Evolutionary conservation across 345 rosid species (phyloP).

Genomic region (Salix udensis): DNA sequence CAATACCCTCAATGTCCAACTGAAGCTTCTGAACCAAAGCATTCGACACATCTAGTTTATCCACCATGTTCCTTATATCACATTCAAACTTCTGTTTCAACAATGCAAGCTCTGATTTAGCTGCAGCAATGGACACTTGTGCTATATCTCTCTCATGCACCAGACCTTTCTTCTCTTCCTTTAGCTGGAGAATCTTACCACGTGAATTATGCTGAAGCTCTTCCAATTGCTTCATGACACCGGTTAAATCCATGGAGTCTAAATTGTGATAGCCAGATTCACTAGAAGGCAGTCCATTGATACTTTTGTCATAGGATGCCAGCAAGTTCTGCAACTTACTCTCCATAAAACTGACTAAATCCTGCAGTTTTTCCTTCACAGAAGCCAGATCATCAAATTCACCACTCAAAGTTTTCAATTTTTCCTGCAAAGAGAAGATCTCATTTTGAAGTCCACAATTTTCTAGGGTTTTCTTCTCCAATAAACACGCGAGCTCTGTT

Average conservation of each 20-base stretch:
- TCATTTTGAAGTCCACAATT: constrained; percentile 45
- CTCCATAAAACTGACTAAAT: constrained; percentile 33
- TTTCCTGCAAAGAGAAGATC: constrained; percentile 47
- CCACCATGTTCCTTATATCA: constrained; percentile 38
- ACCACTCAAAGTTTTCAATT: constrained; percentile 40
- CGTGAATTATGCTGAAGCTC: constrained; percentile 47
- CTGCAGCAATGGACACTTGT: constrained; percentile 35
- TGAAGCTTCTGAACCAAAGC: constrained; percentile 56
- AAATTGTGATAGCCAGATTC: constrained; percentile 32
- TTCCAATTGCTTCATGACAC: constrained; percentile 40
- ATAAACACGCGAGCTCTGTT: constrained; percentile 49
- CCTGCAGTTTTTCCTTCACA: constrained; percentile 49
- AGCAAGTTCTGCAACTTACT: constrained; percentile 42
- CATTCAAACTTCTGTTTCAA: constrained; percentile 55
- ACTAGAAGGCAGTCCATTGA: constrained; percentile 33
- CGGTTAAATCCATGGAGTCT: constrained; percentile 42
- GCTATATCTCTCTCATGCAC: constrained; percentile 48
- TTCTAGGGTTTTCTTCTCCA: constrained; percentile 58
- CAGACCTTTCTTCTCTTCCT: constrained; percentile 52
- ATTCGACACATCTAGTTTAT: constrained; percentile 48
- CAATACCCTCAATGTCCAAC: constrained; percentile 50
- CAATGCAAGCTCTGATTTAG: constrained; percentile 45
- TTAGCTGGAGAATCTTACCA: constrained; percentile 47
- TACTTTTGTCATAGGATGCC: constrained; percentile 38
- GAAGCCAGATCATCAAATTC: constrained; percentile 46